Evolutionary conservation across 345 rosid species (phyloP), one percentile per base, ranked within the genome.

Genomic region (Linum usitatissimum): DNA sequence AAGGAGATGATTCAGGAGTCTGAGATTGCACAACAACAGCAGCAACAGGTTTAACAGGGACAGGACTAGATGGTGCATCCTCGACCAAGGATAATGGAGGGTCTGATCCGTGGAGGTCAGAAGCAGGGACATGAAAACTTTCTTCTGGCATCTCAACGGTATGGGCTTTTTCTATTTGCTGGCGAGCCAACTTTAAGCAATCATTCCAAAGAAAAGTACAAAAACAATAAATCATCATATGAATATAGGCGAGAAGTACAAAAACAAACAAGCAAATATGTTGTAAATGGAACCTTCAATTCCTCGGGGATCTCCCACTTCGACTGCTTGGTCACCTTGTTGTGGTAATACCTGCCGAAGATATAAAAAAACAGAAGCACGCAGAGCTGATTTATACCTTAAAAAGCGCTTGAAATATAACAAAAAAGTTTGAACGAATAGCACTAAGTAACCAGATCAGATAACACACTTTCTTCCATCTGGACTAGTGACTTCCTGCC

Each of bases 251-350:
- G 34, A 19, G 19, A 30, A 59, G 13, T 31, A 38, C 17, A 15
- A 7, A 45, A 45, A 45, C 15, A 45, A 10, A 2, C 17, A 3
- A 40, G 15, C 55, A 38, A 71, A 63, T 40, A 67, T 17, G 45
- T 59, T 30, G 63, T 17, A 53, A 30, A 13, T 21, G 45, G 48
- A 9, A 93, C 99, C 99, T 90, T 87, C 77, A 93, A 57, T 67
- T 93, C 97, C 63, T 78, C 87, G 59, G 99, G 99, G 70, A 90
- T 80, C 70, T 75, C 77, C 99, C 99, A 93, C 59, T 84, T 87
- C 68, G 99, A 93, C 69, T 76, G 88, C 77, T 82, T 90, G 42
- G 97, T 86, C 71, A 74, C 83, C 80, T 84, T 87, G 76, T 93
- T 90, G 78, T 81, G 82, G 73, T 78, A 90, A 75, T 84, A 93